Conservation (phyloP, 768 basidiomycete genomes). For the Solioccasus polychromus region DNA sequence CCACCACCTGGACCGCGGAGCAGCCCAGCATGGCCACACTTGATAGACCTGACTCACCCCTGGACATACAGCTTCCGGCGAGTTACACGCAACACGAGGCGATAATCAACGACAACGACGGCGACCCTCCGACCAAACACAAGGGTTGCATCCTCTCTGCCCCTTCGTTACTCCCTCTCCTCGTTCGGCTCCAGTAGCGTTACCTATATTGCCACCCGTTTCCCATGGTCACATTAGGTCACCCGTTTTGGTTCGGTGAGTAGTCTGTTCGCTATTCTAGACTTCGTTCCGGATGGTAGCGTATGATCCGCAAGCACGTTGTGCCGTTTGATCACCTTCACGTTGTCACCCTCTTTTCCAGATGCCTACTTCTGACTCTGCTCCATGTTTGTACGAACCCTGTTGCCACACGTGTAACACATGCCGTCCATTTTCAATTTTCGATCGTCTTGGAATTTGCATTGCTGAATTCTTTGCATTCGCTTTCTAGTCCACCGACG, state of each 20-base stretch:
- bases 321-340: conserved; percentile 1
- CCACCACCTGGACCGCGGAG: conserved; percentile 17
- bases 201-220: conserved; percentile 13
- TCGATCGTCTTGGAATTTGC: neutral
- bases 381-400: conserved; percentile 13
- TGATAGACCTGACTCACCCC: conserved; percentile 10
- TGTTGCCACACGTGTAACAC: conserved; percentile 15
- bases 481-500: conserved; percentile 43
- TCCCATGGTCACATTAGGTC: conserved; percentile 29
- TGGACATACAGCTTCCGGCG: conserved; percentile 7
- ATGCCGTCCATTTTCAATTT: neutral
- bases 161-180: conserved; percentile 10
- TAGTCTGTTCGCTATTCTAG: neutral
- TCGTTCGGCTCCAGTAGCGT: conserved; percentile 6
- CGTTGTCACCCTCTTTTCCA: conserved; percentile 16
- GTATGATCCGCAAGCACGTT: conserved; percentile 2
- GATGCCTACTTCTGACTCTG: neutral
- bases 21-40: conserved; percentile 2
- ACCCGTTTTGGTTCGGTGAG: conserved; percentile 32
- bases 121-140: conserved; percentile 25
- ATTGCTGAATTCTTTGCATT: conserved; percentile 12
- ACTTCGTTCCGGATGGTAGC: neutral
- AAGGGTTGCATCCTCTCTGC: conserved; percentile 23
- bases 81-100: conserved; percentile 8
- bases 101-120: conserved; percentile 20